These are phyloP conservation scores for Trichoderma endophyticum DNA, from an alignment of 2,329 filamentous ascomycete species.

Conservation along the genomic window DNA sequence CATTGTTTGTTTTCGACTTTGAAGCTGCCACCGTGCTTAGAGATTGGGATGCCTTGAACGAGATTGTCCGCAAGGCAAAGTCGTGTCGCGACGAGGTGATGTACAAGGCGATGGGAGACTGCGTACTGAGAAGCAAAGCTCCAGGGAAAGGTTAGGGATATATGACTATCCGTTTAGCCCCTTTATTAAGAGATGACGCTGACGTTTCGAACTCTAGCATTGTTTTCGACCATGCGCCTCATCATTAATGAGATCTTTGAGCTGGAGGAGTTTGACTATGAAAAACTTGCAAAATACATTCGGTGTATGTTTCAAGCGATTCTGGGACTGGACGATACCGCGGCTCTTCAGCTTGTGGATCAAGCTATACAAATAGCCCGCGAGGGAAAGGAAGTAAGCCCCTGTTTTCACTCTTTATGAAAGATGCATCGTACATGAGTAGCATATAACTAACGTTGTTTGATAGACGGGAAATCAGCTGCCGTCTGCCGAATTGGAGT, in stretches of 20 bases:
- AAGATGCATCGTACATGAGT: too few species aligned
- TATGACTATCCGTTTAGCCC: neutral
- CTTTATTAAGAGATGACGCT: neutral
- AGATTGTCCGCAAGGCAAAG: conserved; percentile 54
- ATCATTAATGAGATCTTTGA: conserved; percentile 68
- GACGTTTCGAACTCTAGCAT: conserved; percentile 34
- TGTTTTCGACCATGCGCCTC: conserved; percentile 56
- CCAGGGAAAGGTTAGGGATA: conserved; percentile 47
- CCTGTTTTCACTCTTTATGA: neutral
- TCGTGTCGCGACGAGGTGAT: conserved; percentile 43
- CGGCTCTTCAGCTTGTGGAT: conserved; percentile 60
- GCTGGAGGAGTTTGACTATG: conserved; percentile 52
- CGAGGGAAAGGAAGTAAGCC: conserved; percentile 45
- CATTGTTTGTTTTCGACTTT: conserved; percentile 73
- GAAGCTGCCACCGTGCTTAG: conserved; percentile 68
- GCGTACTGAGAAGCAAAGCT: conserved; percentile 52
- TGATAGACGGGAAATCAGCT: conserved; percentile 47
- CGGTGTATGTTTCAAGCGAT: conserved; percentile 71
- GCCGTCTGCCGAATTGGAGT: conserved; percentile 67
- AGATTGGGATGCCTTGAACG: conserved; percentile 62
- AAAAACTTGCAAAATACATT: conserved; percentile 70
- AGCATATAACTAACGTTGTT: neutral
- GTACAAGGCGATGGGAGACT: conserved; percentile 65
- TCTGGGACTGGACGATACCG: conserved; percentile 52
- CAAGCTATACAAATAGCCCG: conserved; percentile 56